phyloP scores from a whole-genome alignment of 2,329 filamentous ascomycete genomes.

The Fusarium austroafricanum region DNA sequence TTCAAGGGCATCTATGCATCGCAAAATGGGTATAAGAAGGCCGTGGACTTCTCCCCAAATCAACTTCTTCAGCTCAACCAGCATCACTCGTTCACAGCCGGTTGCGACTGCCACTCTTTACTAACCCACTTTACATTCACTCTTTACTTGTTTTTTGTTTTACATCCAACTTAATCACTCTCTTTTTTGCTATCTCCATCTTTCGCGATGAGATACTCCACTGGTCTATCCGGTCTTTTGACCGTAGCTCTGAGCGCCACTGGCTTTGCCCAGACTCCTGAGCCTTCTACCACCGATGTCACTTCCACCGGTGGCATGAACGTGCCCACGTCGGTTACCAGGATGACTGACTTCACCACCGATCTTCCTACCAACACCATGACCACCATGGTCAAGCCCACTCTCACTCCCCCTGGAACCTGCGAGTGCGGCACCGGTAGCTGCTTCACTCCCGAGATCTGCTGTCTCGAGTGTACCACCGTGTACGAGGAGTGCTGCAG shows the following conservation, averaged over 20 bases:
- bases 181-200: not conserved
- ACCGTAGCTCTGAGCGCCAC: slow-evolving; percentile 30
- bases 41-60: slow-evolving; percentile 5
- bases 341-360: slow-evolving; percentile 7
- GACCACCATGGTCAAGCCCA: slow-evolving; percentile 24
- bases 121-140: not conserved
- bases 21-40: slow-evolving; percentile 30
- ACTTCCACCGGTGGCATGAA: slow-evolving; percentile 15
- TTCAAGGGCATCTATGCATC: not conserved
- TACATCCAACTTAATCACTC: slow-evolving; percentile 30
- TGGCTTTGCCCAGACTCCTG: slow-evolving; percentile 20
- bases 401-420: slow-evolving; percentile 2
- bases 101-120: slow-evolving; percentile 36
- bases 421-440: slow-evolving; percentile 12
- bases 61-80: slow-evolving; percentile 33
- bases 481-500: slow-evolving; percentile 30
- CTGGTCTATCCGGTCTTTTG: slow-evolving; percentile 35
- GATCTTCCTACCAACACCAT: not conserved
- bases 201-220: slow-evolving; percentile 37
- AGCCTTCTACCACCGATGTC: not conserved
- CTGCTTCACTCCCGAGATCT: slow-evolving; percentile 26
- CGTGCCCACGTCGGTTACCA: slow-evolving; percentile 17
- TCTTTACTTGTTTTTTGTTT: slow-evolving; percentile 22
- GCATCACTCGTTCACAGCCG: slow-evolving; percentile 35
- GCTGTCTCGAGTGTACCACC: slow-evolving; percentile 25